phyloP scores from a whole-genome alignment of 1,139 yeast genomes.

The Protomyces macrosporus region DNA sequence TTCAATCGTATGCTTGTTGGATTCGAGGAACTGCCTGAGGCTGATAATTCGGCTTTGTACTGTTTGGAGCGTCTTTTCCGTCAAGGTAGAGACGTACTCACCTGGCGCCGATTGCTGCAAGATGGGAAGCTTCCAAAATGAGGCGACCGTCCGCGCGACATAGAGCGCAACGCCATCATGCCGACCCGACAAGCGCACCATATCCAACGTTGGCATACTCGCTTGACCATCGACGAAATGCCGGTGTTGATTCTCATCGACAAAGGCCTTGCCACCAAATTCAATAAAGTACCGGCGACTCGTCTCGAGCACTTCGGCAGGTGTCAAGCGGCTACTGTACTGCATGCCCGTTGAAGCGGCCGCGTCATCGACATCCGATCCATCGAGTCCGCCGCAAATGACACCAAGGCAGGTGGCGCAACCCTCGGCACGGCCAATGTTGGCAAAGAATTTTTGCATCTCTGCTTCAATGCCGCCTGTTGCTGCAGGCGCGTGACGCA shows the following conservation, averaged over 20 bases:
- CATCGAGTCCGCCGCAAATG: slow-evolving; percentile 53
- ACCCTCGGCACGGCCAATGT: slow-evolving; percentile 67
- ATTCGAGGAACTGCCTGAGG: slow-evolving; percentile 40
- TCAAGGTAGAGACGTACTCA: slow-evolving; percentile 9
- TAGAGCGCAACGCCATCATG: slow-evolving; percentile 86
- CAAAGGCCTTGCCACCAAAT: slow-evolving; percentile 48
- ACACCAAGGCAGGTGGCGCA: slow-evolving; percentile 81
- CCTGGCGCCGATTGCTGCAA: slow-evolving; percentile 44
- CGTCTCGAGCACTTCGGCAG: slow-evolving; percentile 37
- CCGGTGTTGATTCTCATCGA: slow-evolving; percentile 37
- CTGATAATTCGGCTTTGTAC: slow-evolving; percentile 23
- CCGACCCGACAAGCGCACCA: slow-evolving; percentile 81
- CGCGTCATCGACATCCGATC: slow-evolving; percentile 30
- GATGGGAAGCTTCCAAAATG: slow-evolving; percentile 69
- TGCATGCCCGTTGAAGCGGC: not conserved
- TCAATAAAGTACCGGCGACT: slow-evolving; percentile 51
- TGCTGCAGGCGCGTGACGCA: slow-evolving; percentile 25
- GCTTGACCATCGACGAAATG: slow-evolving; percentile 18
- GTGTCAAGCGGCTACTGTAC: slow-evolving; percentile 6
- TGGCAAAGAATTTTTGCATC: slow-evolving; percentile 45
- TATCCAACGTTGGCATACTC: slow-evolving; percentile 45
- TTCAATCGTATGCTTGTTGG: slow-evolving; percentile 42
- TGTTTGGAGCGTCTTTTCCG: slow-evolving; percentile 7
- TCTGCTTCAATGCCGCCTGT: slow-evolving; percentile 28
- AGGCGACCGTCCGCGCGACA: slow-evolving; percentile 69